A percentile compares a stretch with the other conserved stretches of the same genome.
Conservation (phyloP, 768 basidiomycete species). For the Lentinula detonsa region DNA sequence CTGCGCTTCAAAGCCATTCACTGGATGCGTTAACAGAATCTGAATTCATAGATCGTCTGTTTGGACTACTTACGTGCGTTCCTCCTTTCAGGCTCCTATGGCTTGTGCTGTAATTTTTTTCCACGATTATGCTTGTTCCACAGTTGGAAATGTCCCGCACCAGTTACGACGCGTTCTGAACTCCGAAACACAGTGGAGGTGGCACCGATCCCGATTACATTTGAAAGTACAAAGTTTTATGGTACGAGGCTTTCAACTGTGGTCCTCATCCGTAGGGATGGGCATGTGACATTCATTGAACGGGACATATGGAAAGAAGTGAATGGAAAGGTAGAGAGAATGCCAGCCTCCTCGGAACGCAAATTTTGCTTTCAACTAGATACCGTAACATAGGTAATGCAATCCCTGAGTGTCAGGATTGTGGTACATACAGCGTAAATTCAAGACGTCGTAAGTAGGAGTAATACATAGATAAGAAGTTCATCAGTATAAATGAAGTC, state of each 20-base stretch:
- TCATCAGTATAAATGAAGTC: background rate
- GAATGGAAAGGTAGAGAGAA: conserved; percentile 31
- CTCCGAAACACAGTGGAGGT: conserved; percentile 62
- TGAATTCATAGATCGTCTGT: conserved; percentile 51
- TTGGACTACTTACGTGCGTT: conserved; percentile 67
- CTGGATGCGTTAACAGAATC: conserved; percentile 37
- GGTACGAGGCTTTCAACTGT: conserved; percentile 74
- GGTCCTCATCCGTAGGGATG: conserved; percentile 51
- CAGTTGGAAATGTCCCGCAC: conserved; percentile 42
- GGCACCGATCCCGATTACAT: conserved; percentile 33
- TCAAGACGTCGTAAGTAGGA: background rate
- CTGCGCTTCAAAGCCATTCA: conserved; percentile 32
- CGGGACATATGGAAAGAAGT: conserved; percentile 58
- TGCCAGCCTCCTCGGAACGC: conserved; percentile 39
- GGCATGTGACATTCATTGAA: conserved; percentile 63
- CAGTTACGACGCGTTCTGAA: conserved; percentile 43
- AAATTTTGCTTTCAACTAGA: conserved; percentile 43
- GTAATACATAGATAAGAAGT: background rate
- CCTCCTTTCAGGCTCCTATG: background rate
- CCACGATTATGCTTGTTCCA: conserved; percentile 15
- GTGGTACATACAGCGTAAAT: background rate
- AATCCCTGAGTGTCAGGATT: background rate
- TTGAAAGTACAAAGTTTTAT: conserved; percentile 31
- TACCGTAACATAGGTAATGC: background rate
- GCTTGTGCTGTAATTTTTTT: background rate